These are phyloP conservation scores for Bothriochloa decipiens DNA, from an alignment of 176 grass and related monocot genomes.

Conservation along the genomic window DNA sequence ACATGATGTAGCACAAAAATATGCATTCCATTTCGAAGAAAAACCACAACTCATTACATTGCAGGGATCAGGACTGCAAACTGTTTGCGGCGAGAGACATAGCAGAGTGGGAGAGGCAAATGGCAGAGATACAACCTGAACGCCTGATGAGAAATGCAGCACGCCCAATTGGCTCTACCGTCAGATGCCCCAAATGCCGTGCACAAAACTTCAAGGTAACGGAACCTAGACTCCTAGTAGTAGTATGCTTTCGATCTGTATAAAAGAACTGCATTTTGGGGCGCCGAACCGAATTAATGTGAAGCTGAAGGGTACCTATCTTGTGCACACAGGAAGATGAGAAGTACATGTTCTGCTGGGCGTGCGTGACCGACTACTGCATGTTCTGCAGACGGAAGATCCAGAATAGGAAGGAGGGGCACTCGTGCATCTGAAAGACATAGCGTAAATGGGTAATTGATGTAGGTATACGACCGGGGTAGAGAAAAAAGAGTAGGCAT, in stretches of 20 bases:
- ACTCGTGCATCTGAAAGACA: neutral
- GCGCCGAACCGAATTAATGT: neutral
- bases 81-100: constrained; percentile 29
- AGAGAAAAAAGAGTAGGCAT: no score
- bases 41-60: neutral
- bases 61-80: constrained; percentile 6
- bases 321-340: constrained; percentile 37
- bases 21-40: neutral
- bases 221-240: neutral
- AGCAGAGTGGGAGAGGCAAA: constrained; percentile 32
- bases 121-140: neutral
- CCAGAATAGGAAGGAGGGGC: neutral
- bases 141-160: neutral
- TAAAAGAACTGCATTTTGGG: neutral
- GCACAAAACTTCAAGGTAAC: constrained; percentile 43
- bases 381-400: constrained; percentile 41
- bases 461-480: no score
- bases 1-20: neutral
- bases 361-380: constrained; percentile 50
- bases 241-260: neutral
- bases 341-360: constrained; percentile 62
- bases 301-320: neutral
- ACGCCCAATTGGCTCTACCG: neutral
- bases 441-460: no score
- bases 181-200: constrained; percentile 43